Percentiles rank a stretch among this genome's conserved stretches.
These are phyloP conservation scores for Populus hybrid DNA, from an alignment of 441 rosid genomes.

Conservation along the genomic window DNA sequence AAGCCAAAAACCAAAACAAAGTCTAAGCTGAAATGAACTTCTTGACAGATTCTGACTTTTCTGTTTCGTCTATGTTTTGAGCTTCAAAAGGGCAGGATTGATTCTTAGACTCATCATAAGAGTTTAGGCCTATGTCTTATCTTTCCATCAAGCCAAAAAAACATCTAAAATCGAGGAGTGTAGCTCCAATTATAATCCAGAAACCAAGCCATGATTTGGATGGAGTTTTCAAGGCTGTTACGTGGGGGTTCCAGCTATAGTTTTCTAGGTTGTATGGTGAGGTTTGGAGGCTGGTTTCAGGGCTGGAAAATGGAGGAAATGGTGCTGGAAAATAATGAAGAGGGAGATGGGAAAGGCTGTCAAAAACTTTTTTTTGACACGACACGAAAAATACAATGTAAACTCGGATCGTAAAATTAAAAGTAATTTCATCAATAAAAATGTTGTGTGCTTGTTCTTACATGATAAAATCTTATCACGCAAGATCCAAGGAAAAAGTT, in stretches of 20 bases:
- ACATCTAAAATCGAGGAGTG: background rate
- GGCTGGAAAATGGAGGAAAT: background rate
- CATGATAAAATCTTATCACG: too few relatives aligned
- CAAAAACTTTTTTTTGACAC: too few relatives aligned
- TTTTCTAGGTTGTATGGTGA: background rate
- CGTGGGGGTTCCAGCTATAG: background rate
- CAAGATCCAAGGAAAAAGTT: too few relatives aligned
- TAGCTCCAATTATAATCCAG: background rate
- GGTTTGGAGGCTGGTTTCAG: background rate
- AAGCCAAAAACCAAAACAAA: background rate
- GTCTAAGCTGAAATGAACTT: background rate
- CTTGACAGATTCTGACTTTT: background rate
- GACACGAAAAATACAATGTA: too few relatives aligned
- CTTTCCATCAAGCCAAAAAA: background rate
- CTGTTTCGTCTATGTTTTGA: background rate
- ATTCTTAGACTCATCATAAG: background rate
- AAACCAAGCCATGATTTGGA: background rate
- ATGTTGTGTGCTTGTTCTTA: too few relatives aligned
- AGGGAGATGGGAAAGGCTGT: too few relatives aligned
- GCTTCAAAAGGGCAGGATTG: background rate
- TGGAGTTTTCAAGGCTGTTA: background rate
- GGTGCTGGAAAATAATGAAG: background rate
- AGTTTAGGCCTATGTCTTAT: too few relatives aligned
- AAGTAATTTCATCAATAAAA: too few relatives aligned
- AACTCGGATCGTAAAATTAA: too few relatives aligned